Evolutionary conservation across 2,329 filamentous ascomycete species (phyloP).

Genomic region (Fusarium aywerte): DNA sequence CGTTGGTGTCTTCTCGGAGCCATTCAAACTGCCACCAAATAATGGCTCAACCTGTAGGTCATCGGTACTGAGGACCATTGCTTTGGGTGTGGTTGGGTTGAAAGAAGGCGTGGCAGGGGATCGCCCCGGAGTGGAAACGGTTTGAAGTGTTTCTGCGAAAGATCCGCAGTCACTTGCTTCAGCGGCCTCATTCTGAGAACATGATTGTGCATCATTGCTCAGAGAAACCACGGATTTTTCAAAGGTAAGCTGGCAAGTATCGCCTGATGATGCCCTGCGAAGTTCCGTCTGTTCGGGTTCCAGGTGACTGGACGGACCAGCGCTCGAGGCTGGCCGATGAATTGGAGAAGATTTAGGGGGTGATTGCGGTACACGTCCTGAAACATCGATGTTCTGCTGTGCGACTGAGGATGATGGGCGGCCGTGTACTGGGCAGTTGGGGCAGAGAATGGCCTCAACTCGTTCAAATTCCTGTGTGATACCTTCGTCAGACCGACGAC

Average conservation of each 20-base stretch:
- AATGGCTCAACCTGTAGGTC: constrained; percentile 14
- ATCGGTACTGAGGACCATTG: constrained; percentile 37
- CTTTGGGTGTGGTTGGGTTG: constrained; percentile 47
- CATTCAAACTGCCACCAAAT: neutral
- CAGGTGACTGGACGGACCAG: neutral
- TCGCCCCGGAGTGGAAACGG: constrained; percentile 20
- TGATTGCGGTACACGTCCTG: neutral
- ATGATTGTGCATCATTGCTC: neutral
- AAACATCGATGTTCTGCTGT: too few species aligned
- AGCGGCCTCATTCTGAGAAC: constrained; percentile 21
- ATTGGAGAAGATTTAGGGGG: constrained; percentile 1
- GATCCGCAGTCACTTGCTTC: constrained; percentile 31
- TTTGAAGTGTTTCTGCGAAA: constrained; percentile 23
- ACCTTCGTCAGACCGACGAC: neutral
- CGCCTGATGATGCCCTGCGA: constrained; percentile 9
- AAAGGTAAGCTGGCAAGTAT: neutral
- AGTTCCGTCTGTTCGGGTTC: neutral
- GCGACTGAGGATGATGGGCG: neutral
- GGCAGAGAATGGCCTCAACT: constrained; percentile 19
- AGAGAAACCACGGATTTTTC: neutral
- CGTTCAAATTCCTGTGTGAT: constrained; percentile 5
- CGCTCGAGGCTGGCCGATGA: neutral
- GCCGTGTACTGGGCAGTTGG: constrained; percentile 29
- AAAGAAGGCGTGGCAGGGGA: constrained; percentile 40
- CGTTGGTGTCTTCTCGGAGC: neutral